These are phyloP conservation scores for Fusarium clavum DNA, from an alignment of 2,329 filamentous ascomycete species.

Conservation along the genomic window DNA sequence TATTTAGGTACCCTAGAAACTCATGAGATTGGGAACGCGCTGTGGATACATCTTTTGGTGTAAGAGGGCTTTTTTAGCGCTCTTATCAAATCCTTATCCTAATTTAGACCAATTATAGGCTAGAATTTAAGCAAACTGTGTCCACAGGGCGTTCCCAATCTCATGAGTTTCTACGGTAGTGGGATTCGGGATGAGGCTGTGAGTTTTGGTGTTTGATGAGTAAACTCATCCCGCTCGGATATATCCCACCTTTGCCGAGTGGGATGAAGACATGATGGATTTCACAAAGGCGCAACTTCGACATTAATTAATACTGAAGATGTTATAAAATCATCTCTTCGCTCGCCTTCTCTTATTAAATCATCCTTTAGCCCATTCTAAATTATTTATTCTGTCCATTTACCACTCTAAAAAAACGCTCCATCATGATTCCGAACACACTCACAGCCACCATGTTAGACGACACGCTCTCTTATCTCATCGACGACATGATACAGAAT, in stretches of 20 bases:
- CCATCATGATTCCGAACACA: neutral
- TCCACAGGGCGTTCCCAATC: too few relatives aligned
- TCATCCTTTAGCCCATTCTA: too few relatives aligned
- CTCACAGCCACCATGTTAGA: constrained; percentile 7
- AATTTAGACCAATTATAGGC: too few relatives aligned
- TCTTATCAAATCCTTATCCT: too few relatives aligned
- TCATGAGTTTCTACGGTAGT: too few relatives aligned
- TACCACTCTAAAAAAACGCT: fast-evolving
- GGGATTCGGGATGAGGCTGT: neutral
- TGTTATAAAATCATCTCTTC: fast-evolving
- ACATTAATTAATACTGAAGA: neutral
- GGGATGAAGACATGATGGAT: constrained; percentile 8
- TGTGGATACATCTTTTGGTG: too few relatives aligned
- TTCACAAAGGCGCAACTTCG: neutral
- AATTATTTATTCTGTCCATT: fast-evolving
- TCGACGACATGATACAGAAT: constrained; percentile 15
- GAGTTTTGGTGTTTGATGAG: neutral
- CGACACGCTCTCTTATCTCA: constrained; percentile 6
- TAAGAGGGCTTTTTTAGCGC: too few relatives aligned
- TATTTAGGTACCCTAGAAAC: neutral
- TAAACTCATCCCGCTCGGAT: neutral
- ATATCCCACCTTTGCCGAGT: constrained; percentile 19
- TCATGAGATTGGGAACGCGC: too few relatives aligned
- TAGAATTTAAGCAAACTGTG: too few relatives aligned
- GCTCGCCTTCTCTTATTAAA: neutral